Base-by-base conservation (phyloP, 2,329 filamentous ascomycete genomes). In the Cladosporium phlei region DNA sequence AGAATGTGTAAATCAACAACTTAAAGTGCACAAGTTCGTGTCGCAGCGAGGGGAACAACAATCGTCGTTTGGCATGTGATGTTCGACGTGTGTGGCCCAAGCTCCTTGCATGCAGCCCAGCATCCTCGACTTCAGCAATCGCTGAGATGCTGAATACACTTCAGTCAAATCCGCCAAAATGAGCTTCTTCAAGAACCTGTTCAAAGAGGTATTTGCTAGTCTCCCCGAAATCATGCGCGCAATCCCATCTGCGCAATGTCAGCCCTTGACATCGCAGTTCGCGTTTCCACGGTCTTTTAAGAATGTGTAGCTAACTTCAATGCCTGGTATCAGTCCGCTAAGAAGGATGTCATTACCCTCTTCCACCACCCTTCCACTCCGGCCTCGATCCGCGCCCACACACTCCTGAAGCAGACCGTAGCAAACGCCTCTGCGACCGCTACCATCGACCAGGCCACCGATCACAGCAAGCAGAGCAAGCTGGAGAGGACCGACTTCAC, bases 281-380 rank as follows among this genome's bases (percentile, higher is more conserved):
- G n/a, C n/a, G n/a, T n/a, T n/a, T n/a, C n/a, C n/a, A n/a, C n/a
- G n/a, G n/a, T n/a, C n/a, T n/a, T n/a, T n/a, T n/a, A n/a, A n/a
- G n/a, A n/a, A n/a, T n/a, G n/a, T n/a, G n/a, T n/a, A n/a, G n/a
- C n/a, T n/a, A n/a, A n/a, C n/a, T n/a, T n/a, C n/a, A n/a, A 6
- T 25, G 9, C n/a, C 10, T 12, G 28, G 16, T 37, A 7, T 12
- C 12, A 48, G 38, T 30, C 32, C 16, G 33, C 46, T 17, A 42
- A 71, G 72, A 74, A 74, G 60, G 90, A 97, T 74, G 87, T 95
- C 56, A 81, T 97, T 65, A 97, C 91, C 52, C 83, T 98, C 74
- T 98, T 97, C 77, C 90, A 96, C 78, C 86, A 87, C 68, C 80
- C 91, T 48, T 78, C 76, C 59, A 78, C 79, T 45, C 79, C 85